Base-by-base conservation (phyloP, 2,329 filamentous ascomycete genomes). In the Fusarium kyushuense region DNA sequence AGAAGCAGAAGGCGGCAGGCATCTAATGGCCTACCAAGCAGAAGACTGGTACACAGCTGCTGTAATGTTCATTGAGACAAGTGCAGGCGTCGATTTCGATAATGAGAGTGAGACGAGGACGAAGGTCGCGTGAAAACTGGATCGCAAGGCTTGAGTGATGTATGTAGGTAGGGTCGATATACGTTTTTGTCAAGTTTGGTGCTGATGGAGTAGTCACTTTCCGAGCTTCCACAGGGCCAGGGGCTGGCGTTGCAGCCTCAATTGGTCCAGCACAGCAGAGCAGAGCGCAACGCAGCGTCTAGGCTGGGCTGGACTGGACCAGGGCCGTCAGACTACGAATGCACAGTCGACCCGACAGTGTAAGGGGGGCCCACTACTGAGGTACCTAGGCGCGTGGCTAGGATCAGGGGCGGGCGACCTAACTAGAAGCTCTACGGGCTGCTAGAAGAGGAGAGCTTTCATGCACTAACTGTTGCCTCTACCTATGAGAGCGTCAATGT, bases 21-120 rank as follows among this genome's bases (percentile, higher is more conserved):
- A 68, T 72, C 61, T 66, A 58, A 66, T 63, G 57, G 71, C 70
- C 72, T 72, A 74, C 72, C 72, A 58, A 74, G 66, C 70, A 68
- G 65, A 58, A 69, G 63, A 63, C 56, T 65, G 68, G 64, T 53
- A 63, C 62, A 60, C 60, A 64, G 53, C 43, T 64, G 59, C 61
- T 63, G 58, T 48, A 52, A 54, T 49, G 59, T 53, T 70, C 72
- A 74, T 74, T 72, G 72, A 68, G 61, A 47, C 62, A 66, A 59
- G 47, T 63, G 25, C 27, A 54, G 52, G 30, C 25, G 54, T 58
- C 25, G 56, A 52, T 48, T 53, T 56, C 40, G 55, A 58, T 58
- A 54, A 48, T 52, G 33, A 46, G 45, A 47, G 48, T 55, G 38
- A 35, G 47, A 36, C 36, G 40, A 65, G 48, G 40, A 43, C 23